Conservation (phyloP, 345 rosid species). For the Garcia nutans region DNA sequence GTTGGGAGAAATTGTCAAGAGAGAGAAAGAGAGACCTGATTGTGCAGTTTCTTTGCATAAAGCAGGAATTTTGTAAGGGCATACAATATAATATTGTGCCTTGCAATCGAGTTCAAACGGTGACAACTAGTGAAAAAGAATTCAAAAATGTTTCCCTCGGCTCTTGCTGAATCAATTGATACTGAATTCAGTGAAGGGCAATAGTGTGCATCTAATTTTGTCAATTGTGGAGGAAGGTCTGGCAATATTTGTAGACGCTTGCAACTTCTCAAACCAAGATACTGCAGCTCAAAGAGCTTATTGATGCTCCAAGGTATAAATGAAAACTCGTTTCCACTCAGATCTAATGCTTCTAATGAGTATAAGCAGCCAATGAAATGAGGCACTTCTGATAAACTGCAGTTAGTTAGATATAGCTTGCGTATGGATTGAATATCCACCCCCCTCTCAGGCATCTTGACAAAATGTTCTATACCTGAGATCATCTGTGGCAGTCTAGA, state of each 20-base stretch:
- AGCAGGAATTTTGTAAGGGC: background rate
- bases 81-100: background rate
- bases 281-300: conserved; percentile 6
- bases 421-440: background rate
- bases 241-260: background rate
- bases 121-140: background rate
- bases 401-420: background rate
- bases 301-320: conserved; percentile 20
- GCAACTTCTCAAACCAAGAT: conserved; percentile 4
- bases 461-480: too few species aligned
- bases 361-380: background rate
- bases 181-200: background rate
- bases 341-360: background rate
- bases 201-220: background rate
- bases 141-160: background rate
- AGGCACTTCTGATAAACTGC: background rate
- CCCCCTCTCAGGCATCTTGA: too few species aligned
- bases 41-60: background rate
- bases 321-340: background rate
- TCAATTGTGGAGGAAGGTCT: conserved; percentile 18
- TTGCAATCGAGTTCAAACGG: background rate
- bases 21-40: background rate
- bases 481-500: too few species aligned
- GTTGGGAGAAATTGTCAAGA: too few species aligned
- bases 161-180: background rate